phyloP scores from a whole-genome alignment of 148 eudicot genomes.

The Spergularia bocconei region DNA sequence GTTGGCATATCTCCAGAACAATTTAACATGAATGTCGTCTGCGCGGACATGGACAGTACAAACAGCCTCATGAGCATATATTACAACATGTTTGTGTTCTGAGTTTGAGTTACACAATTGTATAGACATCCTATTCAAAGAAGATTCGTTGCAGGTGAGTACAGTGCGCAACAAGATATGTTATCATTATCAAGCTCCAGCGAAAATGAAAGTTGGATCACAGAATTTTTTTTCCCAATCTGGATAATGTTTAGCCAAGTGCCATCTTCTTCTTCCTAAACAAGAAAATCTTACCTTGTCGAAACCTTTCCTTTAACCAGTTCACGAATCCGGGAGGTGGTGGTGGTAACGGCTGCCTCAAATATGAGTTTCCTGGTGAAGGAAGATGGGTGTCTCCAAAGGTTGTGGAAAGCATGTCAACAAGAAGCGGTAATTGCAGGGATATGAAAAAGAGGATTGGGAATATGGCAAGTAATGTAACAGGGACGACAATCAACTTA shows the following conservation, averaged over 20 bases:
- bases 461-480: constrained; percentile 9
- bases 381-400: constrained; percentile 23
- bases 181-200: no score
- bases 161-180: no score
- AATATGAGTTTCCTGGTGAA: constrained; percentile 13
- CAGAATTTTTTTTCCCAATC: neutral
- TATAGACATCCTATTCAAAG: no score
- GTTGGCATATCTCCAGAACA: no score
- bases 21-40: no score
- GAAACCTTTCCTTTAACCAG: constrained; percentile 14
- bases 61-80: no score
- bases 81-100: no score
- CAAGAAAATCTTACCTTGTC: constrained; percentile 4
- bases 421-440: constrained; percentile 21
- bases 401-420: constrained; percentile 8
- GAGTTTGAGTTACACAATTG: no score
- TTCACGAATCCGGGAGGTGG: constrained; percentile 15
- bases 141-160: no score
- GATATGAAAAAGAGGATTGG: constrained; percentile 15
- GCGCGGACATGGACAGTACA: no score
- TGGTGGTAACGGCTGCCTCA: neutral
- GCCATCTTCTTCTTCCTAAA: neutral
- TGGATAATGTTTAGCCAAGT: constrained; percentile 1
- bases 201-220: no score
- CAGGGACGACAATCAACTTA: constrained; percentile 16